Evolutionary conservation across 2,329 filamentous ascomycete species (phyloP).

Genomic region (Penicillium verrucosum): DNA sequence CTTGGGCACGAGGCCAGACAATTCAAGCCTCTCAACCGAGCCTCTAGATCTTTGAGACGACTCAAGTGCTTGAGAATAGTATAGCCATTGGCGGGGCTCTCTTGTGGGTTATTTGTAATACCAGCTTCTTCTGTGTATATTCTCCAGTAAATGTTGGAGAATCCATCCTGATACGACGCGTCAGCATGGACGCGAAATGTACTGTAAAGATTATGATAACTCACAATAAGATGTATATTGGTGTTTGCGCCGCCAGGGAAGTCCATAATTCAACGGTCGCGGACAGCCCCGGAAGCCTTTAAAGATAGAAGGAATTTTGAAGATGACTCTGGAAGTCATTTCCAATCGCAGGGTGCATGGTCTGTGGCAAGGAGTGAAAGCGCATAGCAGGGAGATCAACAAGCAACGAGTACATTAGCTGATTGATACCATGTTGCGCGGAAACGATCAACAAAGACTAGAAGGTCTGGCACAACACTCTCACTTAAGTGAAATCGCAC

Average conservation of each 20-base stretch:
- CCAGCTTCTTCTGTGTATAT: constrained; percentile 40
- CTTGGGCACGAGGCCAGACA: constrained; percentile 41
- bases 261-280: constrained; percentile 39
- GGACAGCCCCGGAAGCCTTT: constrained; percentile 28
- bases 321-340: constrained; percentile 33
- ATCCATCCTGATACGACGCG: constrained; percentile 36
- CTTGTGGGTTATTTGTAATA: constrained; percentile 29
- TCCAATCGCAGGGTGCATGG: constrained; percentile 24
- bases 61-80: constrained; percentile 39
- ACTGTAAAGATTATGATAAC: constrained; percentile 19
- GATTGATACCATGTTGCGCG: constrained; percentile 12
- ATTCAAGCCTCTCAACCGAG: constrained; percentile 34
- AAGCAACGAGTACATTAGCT: constrained; percentile 18
- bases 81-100: constrained; percentile 36
- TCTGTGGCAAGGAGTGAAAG: constrained; percentile 21
- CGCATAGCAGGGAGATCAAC: constrained; percentile 18
- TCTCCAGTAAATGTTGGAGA: constrained; percentile 44
- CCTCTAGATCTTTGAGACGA: constrained; percentile 40
- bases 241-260: constrained; percentile 44
- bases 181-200: constrained; percentile 20
- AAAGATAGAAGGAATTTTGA: constrained; percentile 26
- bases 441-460: constrained; percentile 6
- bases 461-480: constrained; percentile 8
- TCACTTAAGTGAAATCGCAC: neutral
- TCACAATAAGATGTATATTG: constrained; percentile 43